Base-by-base conservation (phyloP, 2,329 filamentous ascomycete genomes). In the Escovopsis weberi region DNA sequence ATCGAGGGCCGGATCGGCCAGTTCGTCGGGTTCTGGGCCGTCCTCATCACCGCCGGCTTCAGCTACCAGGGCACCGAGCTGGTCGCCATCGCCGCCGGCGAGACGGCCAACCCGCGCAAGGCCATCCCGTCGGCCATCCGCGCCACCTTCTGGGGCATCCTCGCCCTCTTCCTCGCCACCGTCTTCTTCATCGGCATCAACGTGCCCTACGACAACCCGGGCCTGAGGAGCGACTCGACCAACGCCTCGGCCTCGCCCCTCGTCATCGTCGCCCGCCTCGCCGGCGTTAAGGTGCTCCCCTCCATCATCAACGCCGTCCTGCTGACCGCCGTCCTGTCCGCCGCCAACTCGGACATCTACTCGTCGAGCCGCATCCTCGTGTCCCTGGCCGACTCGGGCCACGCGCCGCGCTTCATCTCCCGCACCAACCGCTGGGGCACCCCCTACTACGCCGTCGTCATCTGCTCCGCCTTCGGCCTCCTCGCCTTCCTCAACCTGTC, bases 301-400 rank as follows among this genome's bases (percentile, higher is more conserved):
- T 66, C 75, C 51, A 78, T 88, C 55, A 78, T 89, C 67, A 89
- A 89, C 59, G 82, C 77, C 12, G 78, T 86, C 7, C 74, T 89
- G 9, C 67, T 89, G 19, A 85, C 82, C 0, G 83, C 82, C 3
- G 84, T 87, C 7, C 75, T 86, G 51, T 85, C 82, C 0, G 83
- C 84, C 6, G 84, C 81, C 46, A 85, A 83, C 62, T 82, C 81
- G 12, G 84, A 84, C 61, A 71, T 87, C 45, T 85, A 84, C 63
- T 82, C 80, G 36, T 78, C 76, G 45, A 80, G 74, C 44, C 77
- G 81, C 23, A 78, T 82, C 35, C 67, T 85, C 33, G 69, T 84
- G 48, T 77, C 74, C 9, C 67, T 85, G 11, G 78, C 80, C 32
- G 64, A 76, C 36, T 75, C 80, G 43, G 71, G 74, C 36, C 74